These are phyloP conservation scores for Gnomoniopsis smithogilvyi DNA, from an alignment of 2,329 filamentous ascomycete species.

Conservation along the genomic window DNA sequence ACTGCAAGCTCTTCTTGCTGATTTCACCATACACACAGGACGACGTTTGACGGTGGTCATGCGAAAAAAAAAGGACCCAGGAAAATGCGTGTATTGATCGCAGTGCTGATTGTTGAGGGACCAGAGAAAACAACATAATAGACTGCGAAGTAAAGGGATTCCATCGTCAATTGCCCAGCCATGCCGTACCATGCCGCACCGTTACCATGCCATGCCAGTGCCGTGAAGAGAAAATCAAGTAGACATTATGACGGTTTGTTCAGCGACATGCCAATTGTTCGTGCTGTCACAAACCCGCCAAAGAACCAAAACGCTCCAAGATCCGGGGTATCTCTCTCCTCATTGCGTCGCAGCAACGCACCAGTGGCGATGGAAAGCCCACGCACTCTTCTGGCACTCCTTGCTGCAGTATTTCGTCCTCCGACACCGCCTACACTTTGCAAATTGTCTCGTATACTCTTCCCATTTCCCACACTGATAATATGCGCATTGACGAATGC, in stretches of 20 bases:
- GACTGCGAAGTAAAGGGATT: constrained; percentile 1
- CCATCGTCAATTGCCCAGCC: neutral
- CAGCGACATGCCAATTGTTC: neutral
- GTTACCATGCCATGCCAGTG: constrained; percentile 4
- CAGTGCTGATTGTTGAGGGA: constrained; percentile 16
- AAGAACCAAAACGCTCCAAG: constrained; percentile 9
- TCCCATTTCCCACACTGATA: constrained; percentile 99
- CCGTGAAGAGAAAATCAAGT: constrained; percentile 5
- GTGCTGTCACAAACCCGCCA: neutral
- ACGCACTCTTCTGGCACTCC: constrained; percentile 98
- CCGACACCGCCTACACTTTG: constrained; percentile 93
- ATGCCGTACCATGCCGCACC: neutral
- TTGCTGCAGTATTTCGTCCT: constrained; percentile 99
- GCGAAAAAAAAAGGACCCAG: neutral
- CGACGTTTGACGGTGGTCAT: no score
- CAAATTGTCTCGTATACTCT: constrained; percentile 92
- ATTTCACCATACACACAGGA: no score
- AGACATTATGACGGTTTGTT: constrained; percentile 16
- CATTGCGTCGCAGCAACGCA: constrained; percentile 72
- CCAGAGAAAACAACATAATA: constrained; percentile 1
- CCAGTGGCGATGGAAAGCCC: constrained; percentile 98
- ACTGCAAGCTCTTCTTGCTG: no score
- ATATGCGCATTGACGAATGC: constrained; percentile 95
- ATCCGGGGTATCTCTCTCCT: constrained; percentile 19
- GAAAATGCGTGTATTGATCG: constrained; percentile 10